phyloP scores from a whole-genome alignment of 768 basidiomycete genomes.

The Phaeotremella fagi region DNA sequence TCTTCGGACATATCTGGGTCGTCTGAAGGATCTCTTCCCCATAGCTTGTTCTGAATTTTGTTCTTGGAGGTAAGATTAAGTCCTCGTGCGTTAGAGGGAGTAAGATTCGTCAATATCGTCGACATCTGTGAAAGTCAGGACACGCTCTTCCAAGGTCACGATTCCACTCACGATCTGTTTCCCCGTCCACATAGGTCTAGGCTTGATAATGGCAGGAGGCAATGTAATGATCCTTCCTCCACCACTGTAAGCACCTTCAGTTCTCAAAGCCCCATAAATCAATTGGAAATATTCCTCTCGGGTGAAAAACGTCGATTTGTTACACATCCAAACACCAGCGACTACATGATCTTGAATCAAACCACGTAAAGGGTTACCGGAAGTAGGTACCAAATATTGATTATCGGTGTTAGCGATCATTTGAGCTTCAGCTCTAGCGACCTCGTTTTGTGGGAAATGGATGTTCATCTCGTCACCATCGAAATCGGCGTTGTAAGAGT shows the following conservation, averaged over 20 bases:
- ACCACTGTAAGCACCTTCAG: constrained; percentile 67
- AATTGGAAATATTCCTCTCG: constrained; percentile 95
- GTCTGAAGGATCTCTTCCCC: constrained; percentile 52
- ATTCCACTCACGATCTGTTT: constrained; percentile 76
- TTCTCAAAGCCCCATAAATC: constrained; percentile 85
- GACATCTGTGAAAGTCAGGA: constrained; percentile 62
- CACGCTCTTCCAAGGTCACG: not conserved
- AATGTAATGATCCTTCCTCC: constrained; percentile 68
- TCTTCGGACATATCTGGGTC: constrained; percentile 67
- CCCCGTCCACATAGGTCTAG: constrained; percentile 88
- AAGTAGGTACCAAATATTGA: constrained; percentile 98
- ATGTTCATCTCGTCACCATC: constrained; percentile 99
- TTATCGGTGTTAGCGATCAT: constrained; percentile 96
- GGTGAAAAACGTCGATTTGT: constrained; percentile 87
- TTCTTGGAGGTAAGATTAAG: constrained; percentile 79
- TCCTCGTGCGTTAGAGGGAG: constrained; percentile 69
- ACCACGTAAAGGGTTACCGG: constrained; percentile 93
- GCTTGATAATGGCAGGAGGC: constrained; percentile 89
- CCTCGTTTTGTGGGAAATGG: constrained; percentile 95
- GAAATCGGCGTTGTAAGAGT: constrained; percentile 94
- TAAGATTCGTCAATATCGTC: constrained; percentile 87
- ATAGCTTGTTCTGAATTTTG: constrained; percentile 80
- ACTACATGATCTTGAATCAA: constrained; percentile 99
- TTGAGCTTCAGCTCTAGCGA: constrained; percentile 89
- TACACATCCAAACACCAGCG: constrained; percentile 99